These are phyloP conservation scores for Waltergamsia citrina DNA, from an alignment of 2,329 filamentous ascomycete species.

Conservation along the genomic window DNA sequence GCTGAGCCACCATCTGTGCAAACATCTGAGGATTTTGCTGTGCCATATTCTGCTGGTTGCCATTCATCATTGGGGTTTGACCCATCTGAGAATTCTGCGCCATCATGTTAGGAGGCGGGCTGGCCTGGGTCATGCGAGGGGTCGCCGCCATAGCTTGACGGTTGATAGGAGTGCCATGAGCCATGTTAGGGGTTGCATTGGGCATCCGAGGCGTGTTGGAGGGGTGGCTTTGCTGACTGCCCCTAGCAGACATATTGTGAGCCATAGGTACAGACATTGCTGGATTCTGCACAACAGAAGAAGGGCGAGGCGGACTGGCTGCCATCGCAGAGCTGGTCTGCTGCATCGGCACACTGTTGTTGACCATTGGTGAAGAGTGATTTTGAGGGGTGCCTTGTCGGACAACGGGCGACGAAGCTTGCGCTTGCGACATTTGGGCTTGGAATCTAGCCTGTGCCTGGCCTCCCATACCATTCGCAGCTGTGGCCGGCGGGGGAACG, in stretches of 20 bases:
- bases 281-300: conserved; percentile 54
- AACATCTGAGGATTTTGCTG: conserved; percentile 26
- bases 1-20: conserved; percentile 39
- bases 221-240: conserved; percentile 57
- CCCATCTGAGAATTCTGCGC: conserved; percentile 46
- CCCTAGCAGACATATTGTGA: conserved; percentile 52
- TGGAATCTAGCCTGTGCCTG: conserved; percentile 32
- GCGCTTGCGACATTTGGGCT: conserved; percentile 31
- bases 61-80: conserved; percentile 43
- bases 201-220: conserved; percentile 55
- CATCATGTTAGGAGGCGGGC: conserved; percentile 51
- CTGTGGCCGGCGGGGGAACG: background rate
- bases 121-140: conserved; percentile 53
- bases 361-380: conserved; percentile 57
- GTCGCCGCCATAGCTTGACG: conserved; percentile 42
- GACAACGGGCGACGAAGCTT: conserved; percentile 54
- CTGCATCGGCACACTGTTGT: conserved; percentile 48
- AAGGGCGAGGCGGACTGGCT: conserved; percentile 55
- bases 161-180: conserved; percentile 49
- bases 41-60: conserved; percentile 33
- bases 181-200: conserved; percentile 50
- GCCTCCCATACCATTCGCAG: background rate
- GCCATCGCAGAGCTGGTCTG: conserved; percentile 59
- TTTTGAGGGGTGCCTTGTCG: conserved; percentile 56
- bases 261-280: conserved; percentile 51